These are phyloP conservation scores for Tricholoma bakamatsutake DNA, from an alignment of 768 basidiomycete species.

Conservation along the genomic window DNA sequence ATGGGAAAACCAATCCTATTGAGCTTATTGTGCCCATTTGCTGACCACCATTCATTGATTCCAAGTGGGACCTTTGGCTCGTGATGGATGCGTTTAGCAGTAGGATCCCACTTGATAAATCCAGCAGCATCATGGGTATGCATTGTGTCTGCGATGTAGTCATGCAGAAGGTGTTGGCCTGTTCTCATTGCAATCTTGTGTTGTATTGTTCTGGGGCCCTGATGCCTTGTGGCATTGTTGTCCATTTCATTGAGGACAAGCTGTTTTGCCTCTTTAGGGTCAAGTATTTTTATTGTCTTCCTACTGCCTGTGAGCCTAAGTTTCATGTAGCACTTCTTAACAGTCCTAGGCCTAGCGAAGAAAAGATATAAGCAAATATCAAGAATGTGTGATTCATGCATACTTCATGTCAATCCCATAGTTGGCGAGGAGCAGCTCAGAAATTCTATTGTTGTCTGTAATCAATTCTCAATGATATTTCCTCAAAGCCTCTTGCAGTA, in stretches of 20 bases:
- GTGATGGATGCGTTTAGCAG: neutral
- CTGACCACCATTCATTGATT: slow-evolving; percentile 1
- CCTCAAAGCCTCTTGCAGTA: slow-evolving; percentile 1
- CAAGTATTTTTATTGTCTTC: neutral
- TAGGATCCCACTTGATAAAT: slow-evolving; percentile 5
- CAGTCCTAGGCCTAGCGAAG: neutral
- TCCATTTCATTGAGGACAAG: slow-evolving; percentile 18
- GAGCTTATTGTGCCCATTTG: slow-evolving; percentile 32
- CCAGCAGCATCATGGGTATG: slow-evolving; percentile 2
- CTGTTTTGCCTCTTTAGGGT: neutral
- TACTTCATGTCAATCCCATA: slow-evolving; percentile 14
- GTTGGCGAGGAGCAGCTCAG: slow-evolving; percentile 10
- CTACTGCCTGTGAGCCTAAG: neutral
- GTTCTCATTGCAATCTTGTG: slow-evolving; percentile 14
- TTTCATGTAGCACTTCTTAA: neutral
- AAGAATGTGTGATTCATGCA: neutral
- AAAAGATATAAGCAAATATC: neutral
- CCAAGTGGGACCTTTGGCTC: neutral
- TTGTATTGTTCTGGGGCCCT: slow-evolving; percentile 2
- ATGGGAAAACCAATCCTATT: slow-evolving; percentile 33
- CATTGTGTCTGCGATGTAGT: slow-evolving; percentile 2
- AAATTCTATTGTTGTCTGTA: slow-evolving; percentile 15
- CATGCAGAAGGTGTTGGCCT: neutral
- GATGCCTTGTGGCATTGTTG: slow-evolving; percentile 11
- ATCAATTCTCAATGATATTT: slow-evolving; percentile 15